Base-by-base conservation (phyloP, 352 stramenopile species). In the Phytophthora fragariaefolia region DNA sequence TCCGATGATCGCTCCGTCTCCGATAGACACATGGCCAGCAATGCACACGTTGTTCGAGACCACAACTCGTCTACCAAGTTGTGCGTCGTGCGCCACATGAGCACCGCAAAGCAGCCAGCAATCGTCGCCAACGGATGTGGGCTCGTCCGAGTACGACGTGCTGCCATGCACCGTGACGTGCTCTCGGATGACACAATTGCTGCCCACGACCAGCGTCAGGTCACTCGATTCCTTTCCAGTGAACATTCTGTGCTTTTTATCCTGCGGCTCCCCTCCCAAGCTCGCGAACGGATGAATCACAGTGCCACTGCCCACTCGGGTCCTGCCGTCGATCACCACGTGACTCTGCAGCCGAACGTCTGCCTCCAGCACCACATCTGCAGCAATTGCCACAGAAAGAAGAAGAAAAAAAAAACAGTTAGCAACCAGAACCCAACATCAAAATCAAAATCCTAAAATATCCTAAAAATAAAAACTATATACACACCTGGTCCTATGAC, bases 11-110 rank as follows among this genome's bases (percentile, higher is more conserved):
- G 87, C 85, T 51, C 80, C 81, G 54, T 89, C 81, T 48, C 84
- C 82, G 51, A 95, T 91, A 12, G 77, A 69, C 1, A 95, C 87
- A 61, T 95, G 87, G 24, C 87, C 87, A 49, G 87, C 87, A 47
- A 95, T 76, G 55, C 83, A 92, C 7, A 91, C 86, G 55, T 93
- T 91, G 66, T 95, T 95, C 22, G 83, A 92, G 27, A 95, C 77
- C 22, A 94, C 84, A 26, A 93, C 85, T 26, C 84, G 80, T 30
- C 71, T 72, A 13, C 85, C 85, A 4, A 95, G 70, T 4, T 77
- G 66, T 13, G 74, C 79, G 58, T 95, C 87, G 61, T 95, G 87
- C 2, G 77, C 87, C 17, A 95, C 76, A 63, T 95, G 87, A 8
- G 84, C 77, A 6, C 85, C 82, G 49, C 84, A 92, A 10, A 95